phyloP scores from a whole-genome alignment of 768 basidiomycete species.

The Leccinum broughii region DNA sequence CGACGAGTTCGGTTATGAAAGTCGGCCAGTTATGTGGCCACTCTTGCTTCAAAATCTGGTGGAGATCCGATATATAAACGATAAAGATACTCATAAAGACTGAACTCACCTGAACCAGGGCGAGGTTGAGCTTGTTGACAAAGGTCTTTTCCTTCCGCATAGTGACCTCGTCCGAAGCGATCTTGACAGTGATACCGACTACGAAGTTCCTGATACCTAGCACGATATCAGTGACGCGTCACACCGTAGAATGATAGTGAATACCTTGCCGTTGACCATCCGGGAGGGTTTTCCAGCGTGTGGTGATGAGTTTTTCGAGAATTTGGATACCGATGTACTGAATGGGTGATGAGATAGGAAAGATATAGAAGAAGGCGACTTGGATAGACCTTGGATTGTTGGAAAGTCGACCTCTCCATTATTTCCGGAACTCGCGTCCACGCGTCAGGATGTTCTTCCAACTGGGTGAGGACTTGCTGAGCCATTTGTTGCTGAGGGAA shows the following conservation, averaged over 20 bases:
- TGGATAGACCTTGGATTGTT: constrained; percentile 74
- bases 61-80: constrained; percentile 9
- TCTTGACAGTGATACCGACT: constrained; percentile 89
- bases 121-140: constrained; percentile 94
- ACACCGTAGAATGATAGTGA: constrained; percentile 4
- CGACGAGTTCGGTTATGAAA: constrained; percentile 95
- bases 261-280: constrained; percentile 89
- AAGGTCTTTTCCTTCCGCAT: constrained; percentile 93
- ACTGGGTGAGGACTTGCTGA: constrained; percentile 90
- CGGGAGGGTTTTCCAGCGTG: constrained; percentile 94
- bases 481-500: constrained; percentile 84
- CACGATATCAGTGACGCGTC: constrained; percentile 13
- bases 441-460: constrained; percentile 94
- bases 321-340: constrained; percentile 98
- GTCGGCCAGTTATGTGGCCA: constrained; percentile 99
- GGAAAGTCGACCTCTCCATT: constrained; percentile 78
- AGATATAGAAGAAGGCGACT: background rate
- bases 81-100: background rate
- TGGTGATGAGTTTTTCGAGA: constrained; percentile 91
- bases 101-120: constrained; percentile 80
- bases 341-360: constrained; percentile 16
- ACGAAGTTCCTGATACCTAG: constrained; percentile 95
- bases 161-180: constrained; percentile 85
- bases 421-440: constrained; percentile 98
- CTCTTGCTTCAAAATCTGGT: constrained; percentile 96